Conservation (phyloP, 495 filamentous ascomycete genomes). For the Xylaria intraflava region DNA sequence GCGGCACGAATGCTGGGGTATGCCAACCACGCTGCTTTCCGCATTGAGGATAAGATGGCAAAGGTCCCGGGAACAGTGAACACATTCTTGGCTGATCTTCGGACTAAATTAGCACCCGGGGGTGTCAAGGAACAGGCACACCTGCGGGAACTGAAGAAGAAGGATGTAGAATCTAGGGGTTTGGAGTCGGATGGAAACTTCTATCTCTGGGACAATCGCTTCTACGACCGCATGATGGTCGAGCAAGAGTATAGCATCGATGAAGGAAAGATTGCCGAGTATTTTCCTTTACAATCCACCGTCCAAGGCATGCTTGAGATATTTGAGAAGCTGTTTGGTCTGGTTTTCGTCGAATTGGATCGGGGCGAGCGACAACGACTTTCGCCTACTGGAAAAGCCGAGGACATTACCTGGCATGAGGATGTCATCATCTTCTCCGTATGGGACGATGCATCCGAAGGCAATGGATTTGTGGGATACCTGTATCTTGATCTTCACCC, state of each 20-base stretch:
- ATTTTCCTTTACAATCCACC: conserved; percentile 81
- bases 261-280: conserved; percentile 83
- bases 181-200: conserved; percentile 63
- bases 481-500: conserved; percentile 60
- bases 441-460: conserved; percentile 55
- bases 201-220: conserved; percentile 80
- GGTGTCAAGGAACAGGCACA: conserved; percentile 69
- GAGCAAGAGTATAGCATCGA: conserved; percentile 87
- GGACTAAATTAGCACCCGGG: conserved; percentile 64
- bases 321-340: conserved; percentile 87
- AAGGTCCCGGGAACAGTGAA: conserved; percentile 83
- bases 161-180: conserved; percentile 55
- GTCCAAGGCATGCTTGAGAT: conserved; percentile 88
- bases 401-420: conserved; percentile 55
- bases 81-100: conserved; percentile 76
- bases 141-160: conserved; percentile 72
- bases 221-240: conserved; percentile 87
- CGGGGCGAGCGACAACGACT: conserved; percentile 42
- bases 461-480: conserved; percentile 55
- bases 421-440: conserved; percentile 59
- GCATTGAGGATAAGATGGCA: conserved; percentile 95
- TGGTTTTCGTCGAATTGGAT: conserved; percentile 79
- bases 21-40: conserved; percentile 84
- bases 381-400: conserved; percentile 47
- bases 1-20: conserved; percentile 87